Evolutionary conservation across 164 flowering plant species (phyloP).

Genomic region (Vitis cinerea): DNA sequence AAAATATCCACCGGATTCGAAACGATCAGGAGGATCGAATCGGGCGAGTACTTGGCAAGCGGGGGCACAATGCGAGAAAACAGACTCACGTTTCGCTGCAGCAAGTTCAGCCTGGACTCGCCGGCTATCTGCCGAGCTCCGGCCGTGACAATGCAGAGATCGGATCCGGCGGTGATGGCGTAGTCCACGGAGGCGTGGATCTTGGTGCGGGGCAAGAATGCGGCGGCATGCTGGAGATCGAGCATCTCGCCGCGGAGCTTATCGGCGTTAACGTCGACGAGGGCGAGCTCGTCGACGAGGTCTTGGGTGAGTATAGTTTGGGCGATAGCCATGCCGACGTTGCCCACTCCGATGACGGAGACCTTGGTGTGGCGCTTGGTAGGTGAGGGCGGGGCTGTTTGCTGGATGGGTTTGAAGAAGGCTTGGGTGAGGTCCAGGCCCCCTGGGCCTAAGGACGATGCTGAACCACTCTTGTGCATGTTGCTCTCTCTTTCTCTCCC

Average conservation of each 20-base stretch:
- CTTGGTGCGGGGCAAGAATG: constrained; percentile 74
- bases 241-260: constrained; percentile 88
- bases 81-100: constrained; percentile 61
- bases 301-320: constrained; percentile 86
- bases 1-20: constrained; percentile 70
- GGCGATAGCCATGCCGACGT: constrained; percentile 90
- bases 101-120: constrained; percentile 64
- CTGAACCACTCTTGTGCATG: constrained; percentile 44
- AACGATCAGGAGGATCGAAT: constrained; percentile 45
- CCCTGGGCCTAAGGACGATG: constrained; percentile 49
- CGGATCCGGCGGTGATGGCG: constrained; percentile 58
- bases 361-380: constrained; percentile 60
- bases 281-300: constrained; percentile 71
- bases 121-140: constrained; percentile 72
- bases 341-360: constrained; percentile 78
- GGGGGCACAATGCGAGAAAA: constrained; percentile 51
- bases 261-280: constrained; percentile 71
- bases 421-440: constrained; percentile 53
- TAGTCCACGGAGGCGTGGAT: constrained; percentile 63
- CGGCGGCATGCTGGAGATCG: constrained; percentile 81
- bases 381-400: constrained; percentile 42
- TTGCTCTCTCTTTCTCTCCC: not conserved
- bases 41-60: constrained; percentile 48
- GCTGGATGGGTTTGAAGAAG: constrained; percentile 55
- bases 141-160: constrained; percentile 76